phyloP scores from a whole-genome alignment of 306 rosid species.

The Argentina anserina region DNA sequence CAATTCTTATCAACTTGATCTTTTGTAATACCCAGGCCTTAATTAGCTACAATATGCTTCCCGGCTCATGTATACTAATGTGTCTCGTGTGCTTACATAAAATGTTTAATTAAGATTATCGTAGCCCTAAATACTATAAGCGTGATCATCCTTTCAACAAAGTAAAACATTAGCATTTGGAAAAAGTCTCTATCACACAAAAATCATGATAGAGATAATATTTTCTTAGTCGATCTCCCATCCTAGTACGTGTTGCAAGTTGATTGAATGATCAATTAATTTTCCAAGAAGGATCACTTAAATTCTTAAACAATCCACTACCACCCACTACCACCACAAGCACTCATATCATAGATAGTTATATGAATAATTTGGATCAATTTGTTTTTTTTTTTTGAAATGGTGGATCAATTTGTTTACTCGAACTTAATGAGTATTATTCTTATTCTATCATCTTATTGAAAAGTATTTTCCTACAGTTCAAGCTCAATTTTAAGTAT shows the following conservation, averaged over 20 bases:
- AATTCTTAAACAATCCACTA: constrained; percentile 1
- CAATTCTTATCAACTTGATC: background rate
- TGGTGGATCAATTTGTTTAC: no score
- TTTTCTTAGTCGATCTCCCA: background rate
- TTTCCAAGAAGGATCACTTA: background rate
- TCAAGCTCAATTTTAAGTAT: no score
- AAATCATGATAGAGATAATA: background rate
- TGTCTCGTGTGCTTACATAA: background rate
- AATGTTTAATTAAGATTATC: background rate
- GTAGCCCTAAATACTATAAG: background rate
- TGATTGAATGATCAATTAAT: background rate
- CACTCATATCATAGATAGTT: no score
- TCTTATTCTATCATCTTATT: no score
- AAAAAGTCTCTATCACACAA: background rate
- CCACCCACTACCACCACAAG: background rate
- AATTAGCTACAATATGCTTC: background rate
- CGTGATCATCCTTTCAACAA: no score
- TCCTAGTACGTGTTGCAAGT: background rate
- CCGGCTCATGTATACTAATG: background rate
- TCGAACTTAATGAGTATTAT: no score
- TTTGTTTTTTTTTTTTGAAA: no score
- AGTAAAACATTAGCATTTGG: no score
- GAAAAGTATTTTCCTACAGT: no score
- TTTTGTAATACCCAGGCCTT: background rate
- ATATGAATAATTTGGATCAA: no score